These are phyloP conservation scores for Dissophora globulifera DNA, from an alignment of 192 early-diverging fungal genomes.

Conservation along the genomic window DNA sequence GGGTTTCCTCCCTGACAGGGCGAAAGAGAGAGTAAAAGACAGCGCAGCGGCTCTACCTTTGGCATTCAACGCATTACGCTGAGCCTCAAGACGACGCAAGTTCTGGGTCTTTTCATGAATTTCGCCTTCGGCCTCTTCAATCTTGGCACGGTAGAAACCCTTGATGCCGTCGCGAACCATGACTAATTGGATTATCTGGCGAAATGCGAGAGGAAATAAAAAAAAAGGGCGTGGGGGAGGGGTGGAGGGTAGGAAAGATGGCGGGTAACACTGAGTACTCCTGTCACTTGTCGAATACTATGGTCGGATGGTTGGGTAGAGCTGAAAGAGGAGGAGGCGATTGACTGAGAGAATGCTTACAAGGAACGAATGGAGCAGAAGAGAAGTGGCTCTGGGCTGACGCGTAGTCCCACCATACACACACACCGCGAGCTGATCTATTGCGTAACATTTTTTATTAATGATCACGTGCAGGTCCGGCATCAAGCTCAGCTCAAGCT, in stretches of 20 bases:
- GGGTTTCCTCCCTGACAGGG: no score
- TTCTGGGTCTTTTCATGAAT: slow-evolving; percentile 94
- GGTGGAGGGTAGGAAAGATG: no score
- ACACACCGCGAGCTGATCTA: background rate
- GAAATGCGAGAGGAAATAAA: no score
- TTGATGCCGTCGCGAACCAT: slow-evolving; percentile 73
- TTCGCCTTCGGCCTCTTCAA: slow-evolving; percentile 88
- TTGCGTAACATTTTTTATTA: no score
- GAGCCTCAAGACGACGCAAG: slow-evolving; percentile 97
- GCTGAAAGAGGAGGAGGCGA: no score
- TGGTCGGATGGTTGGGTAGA: no score
- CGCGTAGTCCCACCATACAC: slow-evolving; percentile 2
- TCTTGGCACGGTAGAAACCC: slow-evolving; percentile 80
- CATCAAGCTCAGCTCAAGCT: slow-evolving; percentile 11
- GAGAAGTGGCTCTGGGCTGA: slow-evolving; percentile 1
- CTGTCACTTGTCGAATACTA: no score
- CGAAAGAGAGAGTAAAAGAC: background rate
- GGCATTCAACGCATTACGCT: slow-evolving; percentile 96
- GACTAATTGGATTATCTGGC: background rate
- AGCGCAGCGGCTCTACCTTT: slow-evolving; percentile 71
- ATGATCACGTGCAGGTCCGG: background rate
- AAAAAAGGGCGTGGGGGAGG: no score
- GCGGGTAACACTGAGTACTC: no score
- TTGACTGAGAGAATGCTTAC: no score
- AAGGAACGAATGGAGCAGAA: background rate